Evolutionary conservation across 2,329 filamentous ascomycete species (phyloP).

Genomic region (Epichloe baconii): DNA sequence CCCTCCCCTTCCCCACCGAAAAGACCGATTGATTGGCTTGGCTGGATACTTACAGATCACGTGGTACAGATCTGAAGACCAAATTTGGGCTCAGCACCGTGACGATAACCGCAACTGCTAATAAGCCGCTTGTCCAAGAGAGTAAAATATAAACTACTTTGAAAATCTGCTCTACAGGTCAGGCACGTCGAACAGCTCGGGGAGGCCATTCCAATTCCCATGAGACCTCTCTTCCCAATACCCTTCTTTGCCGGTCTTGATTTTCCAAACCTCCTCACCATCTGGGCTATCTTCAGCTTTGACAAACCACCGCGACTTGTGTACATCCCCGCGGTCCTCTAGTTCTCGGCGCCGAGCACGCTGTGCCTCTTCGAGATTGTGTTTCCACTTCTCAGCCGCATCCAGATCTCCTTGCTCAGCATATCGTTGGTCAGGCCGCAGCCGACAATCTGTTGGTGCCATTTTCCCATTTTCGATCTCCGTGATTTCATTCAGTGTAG

Average conservation of each 20-base stretch:
- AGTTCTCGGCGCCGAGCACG: slow-evolving; percentile 58
- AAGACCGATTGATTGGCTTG: no score
- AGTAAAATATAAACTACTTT: neutral
- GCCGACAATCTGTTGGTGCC: slow-evolving; percentile 67
- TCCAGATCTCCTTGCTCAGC: slow-evolving; percentile 75
- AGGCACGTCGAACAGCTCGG: slow-evolving; percentile 33
- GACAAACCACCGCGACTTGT: slow-evolving; percentile 76
- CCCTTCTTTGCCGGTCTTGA: slow-evolving; percentile 70
- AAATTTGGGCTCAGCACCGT: no score
- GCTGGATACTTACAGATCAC: no score
- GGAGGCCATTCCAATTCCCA: slow-evolving; percentile 50
- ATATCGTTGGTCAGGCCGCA: slow-evolving; percentile 78
- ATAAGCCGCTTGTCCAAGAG: neutral
- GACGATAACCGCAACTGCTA: no score
- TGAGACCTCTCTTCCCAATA: slow-evolving; percentile 82
- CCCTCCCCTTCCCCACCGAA: no score
- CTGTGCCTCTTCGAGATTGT: slow-evolving; percentile 74
- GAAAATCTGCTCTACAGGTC: slow-evolving; percentile 10
- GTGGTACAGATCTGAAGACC: no score
- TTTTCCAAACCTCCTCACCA: slow-evolving; percentile 57
- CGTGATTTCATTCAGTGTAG: slow-evolving; percentile 78
- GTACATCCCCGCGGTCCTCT: slow-evolving; percentile 60
- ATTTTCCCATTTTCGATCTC: slow-evolving; percentile 60
- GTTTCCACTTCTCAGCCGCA: slow-evolving; percentile 71
- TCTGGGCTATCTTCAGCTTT: slow-evolving; percentile 47